phyloP scores from a whole-genome alignment of 1,139 yeast species.

The Scheffersomyces segobiensis region DNA sequence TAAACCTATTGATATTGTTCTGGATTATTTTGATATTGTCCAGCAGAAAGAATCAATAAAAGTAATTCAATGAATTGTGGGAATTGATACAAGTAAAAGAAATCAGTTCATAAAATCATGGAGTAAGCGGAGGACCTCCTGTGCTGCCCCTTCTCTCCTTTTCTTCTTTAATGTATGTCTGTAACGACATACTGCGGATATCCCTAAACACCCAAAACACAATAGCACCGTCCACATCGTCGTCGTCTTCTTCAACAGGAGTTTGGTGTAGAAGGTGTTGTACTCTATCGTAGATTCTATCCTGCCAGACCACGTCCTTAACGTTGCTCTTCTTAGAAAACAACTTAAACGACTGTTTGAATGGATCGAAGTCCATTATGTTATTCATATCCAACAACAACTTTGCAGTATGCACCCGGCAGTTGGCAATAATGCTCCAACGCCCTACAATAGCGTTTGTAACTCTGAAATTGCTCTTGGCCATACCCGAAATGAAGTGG shows the following conservation, averaged over 20 bases:
- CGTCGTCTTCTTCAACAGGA: conserved; percentile 12
- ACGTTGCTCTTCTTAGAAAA: conserved; percentile 13
- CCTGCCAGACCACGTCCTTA: conserved; percentile 8
- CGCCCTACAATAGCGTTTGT: conserved; percentile 14
- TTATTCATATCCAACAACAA: conserved; percentile 10
- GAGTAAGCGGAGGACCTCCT: background rate
- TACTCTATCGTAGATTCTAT: conserved; percentile 11
- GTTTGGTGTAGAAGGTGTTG: conserved; percentile 7
- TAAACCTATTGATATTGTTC: background rate
- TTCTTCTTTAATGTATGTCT: conserved; percentile 17
- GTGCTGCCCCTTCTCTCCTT: conserved; percentile 6
- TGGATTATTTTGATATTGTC: background rate
- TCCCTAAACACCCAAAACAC: conserved; percentile 27
- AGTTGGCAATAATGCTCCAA: conserved; percentile 21
- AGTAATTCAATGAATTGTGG: too few species aligned
- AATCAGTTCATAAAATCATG: background rate
- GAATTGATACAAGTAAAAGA: background rate
- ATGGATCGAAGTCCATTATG: conserved; percentile 20
- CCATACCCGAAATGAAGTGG: conserved; percentile 23
- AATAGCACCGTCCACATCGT: conserved; percentile 21
- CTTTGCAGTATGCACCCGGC: conserved; percentile 17
- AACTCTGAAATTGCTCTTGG: conserved; percentile 22
- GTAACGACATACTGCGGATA: conserved; percentile 22
- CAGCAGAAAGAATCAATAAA: background rate
- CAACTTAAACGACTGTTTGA: conserved; percentile 1